Evolutionary conservation across 495 filamentous ascomycete species (phyloP), one percentile per base, ranked within the genome.

Genomic region (Penicillium lividum): DNA sequence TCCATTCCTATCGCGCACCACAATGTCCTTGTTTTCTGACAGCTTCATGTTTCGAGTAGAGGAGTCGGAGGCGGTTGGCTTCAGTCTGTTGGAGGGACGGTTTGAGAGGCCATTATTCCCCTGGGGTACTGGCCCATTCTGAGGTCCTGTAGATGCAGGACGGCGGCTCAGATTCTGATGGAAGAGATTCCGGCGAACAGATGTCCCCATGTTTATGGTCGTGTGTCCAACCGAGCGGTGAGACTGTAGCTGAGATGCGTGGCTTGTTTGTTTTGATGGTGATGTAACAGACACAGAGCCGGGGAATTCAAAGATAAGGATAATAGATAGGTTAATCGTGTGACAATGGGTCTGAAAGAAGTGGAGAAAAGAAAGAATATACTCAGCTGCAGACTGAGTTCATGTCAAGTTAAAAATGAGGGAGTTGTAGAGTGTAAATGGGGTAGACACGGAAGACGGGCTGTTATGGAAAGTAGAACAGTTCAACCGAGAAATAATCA

Each of bases 1-100:
- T 43, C 92, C 92, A 68, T 89, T 86, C 68, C 86, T 78, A 69
- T 94, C 86, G 60, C 86, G 80, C 13, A 89, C 84, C 8, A 93
- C 85, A 34, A 95, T 92, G 36, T 92, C 90, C 38, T 78, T 79
- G 4, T 80, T 79, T 31, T 84, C 81, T 61, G 76, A 51, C 64
- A 77, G 18, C 18, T 70, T 70, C 7, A 67, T 53, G 36, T 68
- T 67, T 29, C 76, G 65, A 28, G 71, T 68, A 4, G 60, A 65
- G 11, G 70, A 65, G 9, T 77, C 74, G 4, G 74, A 76, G 5
- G 74, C 68, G 27, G 76, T 72, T 13, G 80, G 72, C 33, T 69
- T 72, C 7, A 69, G 46, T 4, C 67, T 53, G 54, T 71, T 67
- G 3, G 73, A 67, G 10, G 71, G 59, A 16, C 71, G 65, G 40